Evolutionary conservation across 345 rosid species (phyloP).

Genomic region (Punica granatum): DNA sequence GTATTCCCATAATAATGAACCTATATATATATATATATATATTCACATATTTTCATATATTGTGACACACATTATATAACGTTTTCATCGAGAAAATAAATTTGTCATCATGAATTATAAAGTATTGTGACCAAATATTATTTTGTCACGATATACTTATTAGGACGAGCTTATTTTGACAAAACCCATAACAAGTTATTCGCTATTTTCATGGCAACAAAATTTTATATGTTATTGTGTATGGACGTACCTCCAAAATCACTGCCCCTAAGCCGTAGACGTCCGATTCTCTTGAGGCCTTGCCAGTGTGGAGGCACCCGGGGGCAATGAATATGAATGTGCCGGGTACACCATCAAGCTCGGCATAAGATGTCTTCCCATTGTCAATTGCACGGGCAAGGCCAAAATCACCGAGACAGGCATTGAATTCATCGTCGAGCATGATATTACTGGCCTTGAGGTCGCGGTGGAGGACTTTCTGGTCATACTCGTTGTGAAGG

Average conservation of each 20-base stretch:
- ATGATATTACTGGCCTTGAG: constrained; percentile 61
- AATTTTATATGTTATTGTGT: no score
- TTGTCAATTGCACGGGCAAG: constrained; percentile 50
- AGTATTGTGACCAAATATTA: no score
- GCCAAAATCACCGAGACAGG: constrained; percentile 56
- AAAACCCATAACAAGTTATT: no score
- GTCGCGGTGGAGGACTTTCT: constrained; percentile 56
- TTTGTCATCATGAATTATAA: no score
- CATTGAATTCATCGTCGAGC: constrained; percentile 47
- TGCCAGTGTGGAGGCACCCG: constrained; percentile 49
- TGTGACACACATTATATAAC: no score
- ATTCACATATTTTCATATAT: no score
- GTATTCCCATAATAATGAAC: no score
- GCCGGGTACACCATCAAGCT: constrained; percentile 30
- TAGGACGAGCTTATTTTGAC: no score
- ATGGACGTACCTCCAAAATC: constrained; percentile 20
- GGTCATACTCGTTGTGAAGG: constrained; percentile 53
- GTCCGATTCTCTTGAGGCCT: constrained; percentile 51
- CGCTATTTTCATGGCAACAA: no score
- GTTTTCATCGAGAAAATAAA: no score
- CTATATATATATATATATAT: no score
- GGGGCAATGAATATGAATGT: constrained; percentile 46
- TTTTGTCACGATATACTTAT: no score
- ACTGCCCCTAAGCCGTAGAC: constrained; percentile 54
- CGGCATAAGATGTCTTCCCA: constrained; percentile 42